A percentile compares a stretch with the other conserved stretches of the same genome.
Conservation (phyloP, 805 yeast species). For the Candida manassasensis region DNA sequence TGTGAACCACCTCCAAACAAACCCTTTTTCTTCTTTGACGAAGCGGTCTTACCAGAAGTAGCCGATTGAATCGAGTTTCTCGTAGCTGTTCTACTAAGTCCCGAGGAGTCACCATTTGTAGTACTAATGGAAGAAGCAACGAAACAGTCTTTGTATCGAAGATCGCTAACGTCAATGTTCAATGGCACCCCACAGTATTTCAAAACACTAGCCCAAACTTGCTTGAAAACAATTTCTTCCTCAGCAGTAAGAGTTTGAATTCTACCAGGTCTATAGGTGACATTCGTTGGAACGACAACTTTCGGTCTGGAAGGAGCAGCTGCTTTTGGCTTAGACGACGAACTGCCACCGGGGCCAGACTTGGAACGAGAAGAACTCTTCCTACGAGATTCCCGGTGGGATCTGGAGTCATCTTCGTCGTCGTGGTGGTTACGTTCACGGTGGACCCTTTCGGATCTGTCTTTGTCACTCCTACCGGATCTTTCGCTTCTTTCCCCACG, state of each 20-base stretch:
- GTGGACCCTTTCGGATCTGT: background rate
- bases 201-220: constrained; percentile 63
- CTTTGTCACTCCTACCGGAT: background rate
- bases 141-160: constrained; percentile 25
- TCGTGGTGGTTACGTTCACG: background rate
- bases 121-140: constrained; percentile 23
- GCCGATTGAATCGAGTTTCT: constrained; percentile 22
- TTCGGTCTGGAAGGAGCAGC: constrained; percentile 1
- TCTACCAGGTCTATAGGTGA: constrained; percentile 32
- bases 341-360: background rate
- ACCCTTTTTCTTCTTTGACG: constrained; percentile 30
- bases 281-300: constrained; percentile 4
- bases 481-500: constrained; percentile 1
- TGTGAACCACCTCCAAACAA: constrained; percentile 17
- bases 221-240: constrained; percentile 62
- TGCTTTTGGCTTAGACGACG: background rate
- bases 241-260: constrained; percentile 40
- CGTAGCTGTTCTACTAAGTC: constrained; percentile 19
- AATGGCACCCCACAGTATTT: constrained; percentile 53
- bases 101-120: constrained; percentile 9
- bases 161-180: constrained; percentile 23
- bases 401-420: background rate
- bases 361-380: background rate
- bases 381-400: background rate
- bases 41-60: constrained; percentile 23